Base-by-base conservation (phyloP, 108 stramenopile species). In the Cyclotella sp. region DNA sequence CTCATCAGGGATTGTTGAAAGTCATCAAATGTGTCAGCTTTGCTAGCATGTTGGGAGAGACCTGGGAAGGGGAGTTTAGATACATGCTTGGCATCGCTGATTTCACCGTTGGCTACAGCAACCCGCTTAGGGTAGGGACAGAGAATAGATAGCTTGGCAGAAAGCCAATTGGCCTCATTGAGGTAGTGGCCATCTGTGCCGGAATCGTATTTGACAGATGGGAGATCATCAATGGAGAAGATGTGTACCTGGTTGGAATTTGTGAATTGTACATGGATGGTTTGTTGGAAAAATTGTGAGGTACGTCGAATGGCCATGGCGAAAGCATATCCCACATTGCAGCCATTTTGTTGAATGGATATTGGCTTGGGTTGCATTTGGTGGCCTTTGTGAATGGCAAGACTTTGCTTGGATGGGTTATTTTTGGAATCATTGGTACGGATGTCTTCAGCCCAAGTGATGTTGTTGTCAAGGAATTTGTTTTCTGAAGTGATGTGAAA, bases 21-120 rank as follows among this genome's bases (percentile, higher is more conserved):
- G 27, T 58, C 57, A 22, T 21, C 24, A 28, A 58, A 58, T 2
- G 57, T 58, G 57, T 58, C 57, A 21, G 57, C 57, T 21, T 58
- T 21, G 19, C 11, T 9, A 0, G 57, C 57, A 26, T 24, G 1
- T 2, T 16, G 1, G 19, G 57, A 58, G 1, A 58, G 57, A 1
- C 22, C 19, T 1, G 16, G 16, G 22, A 58, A 58, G 6, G 15
- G 57, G 2, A 58, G 27, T 6, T 24, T 1, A 3, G 57, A 21
- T 24, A 26, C 57, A 24, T 58, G 57, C 2, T 2, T 13, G 57
- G 26, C 57, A 4, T 7, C 4, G 26, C 57, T 63, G 30, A 24
- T 41, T 3, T 30, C 6, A 7, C 61, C 61, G 8, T 63, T 63
- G 61, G 39, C 57, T 21, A 58, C 57, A 21, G 12, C 57, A 21